Conservation (phyloP, 768 basidiomycete genomes). For the Tephrocybe rancida region DNA sequence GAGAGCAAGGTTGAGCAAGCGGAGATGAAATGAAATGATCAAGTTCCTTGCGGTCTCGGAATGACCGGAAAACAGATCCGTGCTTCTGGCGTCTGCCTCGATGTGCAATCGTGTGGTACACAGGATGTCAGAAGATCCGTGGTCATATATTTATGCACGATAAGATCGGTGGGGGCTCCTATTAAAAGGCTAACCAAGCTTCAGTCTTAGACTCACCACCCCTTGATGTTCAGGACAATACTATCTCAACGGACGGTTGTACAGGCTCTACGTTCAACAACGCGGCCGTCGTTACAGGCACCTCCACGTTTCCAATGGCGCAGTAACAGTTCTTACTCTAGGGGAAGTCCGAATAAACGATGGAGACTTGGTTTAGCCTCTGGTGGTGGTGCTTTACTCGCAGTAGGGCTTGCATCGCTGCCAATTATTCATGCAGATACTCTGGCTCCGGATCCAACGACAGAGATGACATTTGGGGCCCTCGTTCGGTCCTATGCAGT, state of each 20-base stretch:
- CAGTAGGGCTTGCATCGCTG: constrained; percentile 16
- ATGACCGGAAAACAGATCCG: constrained; percentile 3
- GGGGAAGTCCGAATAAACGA: not conserved
- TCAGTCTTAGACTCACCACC: not conserved
- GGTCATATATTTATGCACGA: not conserved
- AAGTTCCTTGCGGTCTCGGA: constrained; percentile 10
- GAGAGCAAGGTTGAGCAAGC: not conserved
- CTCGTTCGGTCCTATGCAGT: constrained; percentile 79
- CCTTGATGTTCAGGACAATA: constrained; percentile 9
- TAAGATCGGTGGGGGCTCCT: constrained; percentile 12
- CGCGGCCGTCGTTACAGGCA: not conserved
- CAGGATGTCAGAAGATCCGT: constrained; percentile 7
- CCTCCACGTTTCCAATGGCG: constrained; percentile 11
- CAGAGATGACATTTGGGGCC: constrained; percentile 29
- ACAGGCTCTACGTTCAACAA: not conserved
- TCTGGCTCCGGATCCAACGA: constrained; percentile 10
- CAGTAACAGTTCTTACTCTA: constrained; percentile 8
- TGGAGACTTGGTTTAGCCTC: constrained; percentile 7
- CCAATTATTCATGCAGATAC: constrained; percentile 16
- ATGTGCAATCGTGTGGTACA: no score
- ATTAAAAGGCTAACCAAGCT: not conserved
- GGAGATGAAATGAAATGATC: not conserved
- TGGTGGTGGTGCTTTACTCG: constrained; percentile 15
- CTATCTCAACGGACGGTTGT: not conserved
- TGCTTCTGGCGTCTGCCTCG: no score